These are phyloP conservation scores for Lotmaria passim DNA, from an alignment of 208 protist genomes.

Conservation along the genomic window DNA sequence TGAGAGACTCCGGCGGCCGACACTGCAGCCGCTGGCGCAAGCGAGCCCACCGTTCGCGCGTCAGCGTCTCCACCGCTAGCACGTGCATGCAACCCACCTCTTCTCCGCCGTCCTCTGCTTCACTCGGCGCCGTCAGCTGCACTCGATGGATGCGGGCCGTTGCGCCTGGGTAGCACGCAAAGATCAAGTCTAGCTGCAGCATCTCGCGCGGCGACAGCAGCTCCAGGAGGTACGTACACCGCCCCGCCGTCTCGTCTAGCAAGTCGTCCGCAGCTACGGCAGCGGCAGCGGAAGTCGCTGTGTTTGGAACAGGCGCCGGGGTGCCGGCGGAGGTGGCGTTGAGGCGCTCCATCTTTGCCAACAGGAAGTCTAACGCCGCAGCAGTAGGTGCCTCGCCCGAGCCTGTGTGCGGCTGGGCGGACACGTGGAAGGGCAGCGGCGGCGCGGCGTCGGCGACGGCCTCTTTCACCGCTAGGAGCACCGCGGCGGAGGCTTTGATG, in stretches of 20 bases:
- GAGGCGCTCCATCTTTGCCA: constrained; percentile 84
- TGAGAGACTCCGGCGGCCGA: constrained; percentile 31
- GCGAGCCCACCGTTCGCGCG: constrained; percentile 12
- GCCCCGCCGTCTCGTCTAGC: constrained; percentile 6
- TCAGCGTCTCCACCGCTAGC: constrained; percentile 29
- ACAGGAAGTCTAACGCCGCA: background rate
- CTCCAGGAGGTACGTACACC: constrained; percentile 45
- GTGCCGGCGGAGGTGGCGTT: constrained; percentile 29
- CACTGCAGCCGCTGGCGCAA: constrained; percentile 22
- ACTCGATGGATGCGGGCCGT: constrained; percentile 60
- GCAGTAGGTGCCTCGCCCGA: too few relatives aligned
- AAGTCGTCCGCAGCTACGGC: background rate
- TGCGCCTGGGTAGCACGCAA: constrained; percentile 65
- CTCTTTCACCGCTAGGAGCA: constrained; percentile 22
- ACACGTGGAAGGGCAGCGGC: constrained; percentile 19
- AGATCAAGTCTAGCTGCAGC: constrained; percentile 48
- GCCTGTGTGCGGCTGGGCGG: background rate
- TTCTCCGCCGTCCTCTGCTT: background rate
- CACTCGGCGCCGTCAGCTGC: constrained; percentile 33
- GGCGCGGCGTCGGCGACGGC: constrained; percentile 4
- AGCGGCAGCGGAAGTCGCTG: too few relatives aligned
- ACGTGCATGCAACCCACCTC: constrained; percentile 22
- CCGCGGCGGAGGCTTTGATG: constrained; percentile 13
- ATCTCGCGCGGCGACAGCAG: constrained; percentile 61
- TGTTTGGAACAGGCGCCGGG: background rate